These are phyloP conservation scores for Sorghum bicolor DNA, from an alignment of 176 grass and related monocot genomes.

Conservation along the genomic window Sorghum_bicolor_NCBIv3 NC_012878.2:52796001-52796500, in stretches of 20 bases:
- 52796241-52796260: neutral
- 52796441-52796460: slow-evolving; percentile 36
- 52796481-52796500: slow-evolving; percentile 65
- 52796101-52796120: neutral
- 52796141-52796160: neutral
- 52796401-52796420: slow-evolving; percentile 80
- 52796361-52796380: slow-evolving; percentile 62
- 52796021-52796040: too few relatives aligned
- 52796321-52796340: neutral
- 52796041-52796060: too few relatives aligned
- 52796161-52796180: neutral
- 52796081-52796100: slow-evolving; percentile 19
- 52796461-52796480: slow-evolving; percentile 37
- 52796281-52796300: slow-evolving; percentile 23
- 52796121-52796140: slow-evolving; percentile 27
- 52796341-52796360: slow-evolving; percentile 10
- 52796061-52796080: neutral
- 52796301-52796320: slow-evolving; percentile 8
- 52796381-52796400: slow-evolving; percentile 78
- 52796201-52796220: neutral
- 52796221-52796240: neutral
- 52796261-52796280: neutral
- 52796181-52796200: neutral
- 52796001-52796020: slow-evolving; percentile 5
- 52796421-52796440: slow-evolving; percentile 55